These are phyloP conservation scores for Trifolium repens DNA, from an alignment of 306 rosid species.

Conservation along the genomic window DNA sequence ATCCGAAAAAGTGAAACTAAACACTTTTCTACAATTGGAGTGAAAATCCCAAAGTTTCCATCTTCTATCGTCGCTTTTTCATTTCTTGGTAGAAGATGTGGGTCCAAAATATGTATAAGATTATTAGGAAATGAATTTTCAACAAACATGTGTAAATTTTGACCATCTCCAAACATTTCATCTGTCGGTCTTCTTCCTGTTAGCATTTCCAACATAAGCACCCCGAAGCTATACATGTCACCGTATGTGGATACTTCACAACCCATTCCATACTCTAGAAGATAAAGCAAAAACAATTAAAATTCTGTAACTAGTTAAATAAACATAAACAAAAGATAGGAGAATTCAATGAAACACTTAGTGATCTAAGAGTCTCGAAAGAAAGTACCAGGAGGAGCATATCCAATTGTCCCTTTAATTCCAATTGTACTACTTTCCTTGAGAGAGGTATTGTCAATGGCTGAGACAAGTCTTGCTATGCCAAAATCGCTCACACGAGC, in stretches of 20 bases:
- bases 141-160: no score
- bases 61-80: background rate
- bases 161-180: no score
- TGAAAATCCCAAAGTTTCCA: background rate
- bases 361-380: background rate
- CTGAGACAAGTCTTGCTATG: slow-evolving; percentile 16
- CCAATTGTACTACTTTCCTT: slow-evolving; percentile 26
- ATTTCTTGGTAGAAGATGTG: slow-evolving; percentile 2
- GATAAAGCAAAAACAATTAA: no score
- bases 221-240: no score
- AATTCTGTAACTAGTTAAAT: no score
- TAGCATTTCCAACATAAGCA: no score
- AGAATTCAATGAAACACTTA: background rate
- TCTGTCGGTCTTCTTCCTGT: no score
- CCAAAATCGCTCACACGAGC: slow-evolving; percentile 40
- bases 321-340: background rate
- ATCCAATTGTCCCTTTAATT: slow-evolving; percentile 38
- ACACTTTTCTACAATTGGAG: background rate
- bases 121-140: background rate
- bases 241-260: no score
- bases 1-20: background rate
- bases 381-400: slow-evolving; percentile 36
- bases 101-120: background rate
- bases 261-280: no score
- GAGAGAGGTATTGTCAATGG: background rate